Evolutionary conservation across 345 rosid species (phyloP), one percentile per base, ranked within the genome.

Genomic region (Boechera stricta): DNA sequence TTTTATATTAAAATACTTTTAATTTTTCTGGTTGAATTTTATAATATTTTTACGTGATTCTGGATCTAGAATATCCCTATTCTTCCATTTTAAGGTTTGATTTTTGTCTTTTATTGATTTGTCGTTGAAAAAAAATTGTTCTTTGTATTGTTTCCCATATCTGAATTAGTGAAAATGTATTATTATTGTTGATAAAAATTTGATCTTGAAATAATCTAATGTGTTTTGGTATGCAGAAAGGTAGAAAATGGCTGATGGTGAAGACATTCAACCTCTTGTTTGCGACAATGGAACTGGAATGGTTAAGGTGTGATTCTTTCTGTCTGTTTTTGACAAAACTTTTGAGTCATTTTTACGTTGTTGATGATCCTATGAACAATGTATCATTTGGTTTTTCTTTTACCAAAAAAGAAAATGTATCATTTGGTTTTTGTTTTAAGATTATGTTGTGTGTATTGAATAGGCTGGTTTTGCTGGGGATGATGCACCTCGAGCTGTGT

Each of bases 391-490:
- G 1, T 51, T 53, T 29, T 0, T 52, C 24, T 21, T 21, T 21
- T 21, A 21, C 24, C 24, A 21, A 21, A 21, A 21, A 21, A 21
- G 1, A 21, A 21, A 71, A 57, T 71, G 80, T 64, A 65, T 21
- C 42, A 21, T 18, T 16, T 45, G 12, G 1, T 51, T 53, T 29
- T 0, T 52, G 4, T 3, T 42, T 49, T 41, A 36, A 47, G 57
- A 28, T 38, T 29, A 18, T 56, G 64, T 44, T 38, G 4, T 31
- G 0, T 71, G 56, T 66, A 6, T 72, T 67, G 78, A 29, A 77
- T 29, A 92, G 96, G 98, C 98, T 81, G 94, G 98, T 84, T 92
- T 92, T 78, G 98, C 98, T 55, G 98, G 98, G 3, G 98, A 92
- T 74, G 98, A 92, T 83, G 94, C 92, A 63, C 96, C 94, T 41